A percentile compares a stretch with the other conserved stretches of the same genome.
These are phyloP conservation scores for Saccharomycopsis sp. DNA, from an alignment of 805 yeast species.

Conservation along the genomic window DNA sequence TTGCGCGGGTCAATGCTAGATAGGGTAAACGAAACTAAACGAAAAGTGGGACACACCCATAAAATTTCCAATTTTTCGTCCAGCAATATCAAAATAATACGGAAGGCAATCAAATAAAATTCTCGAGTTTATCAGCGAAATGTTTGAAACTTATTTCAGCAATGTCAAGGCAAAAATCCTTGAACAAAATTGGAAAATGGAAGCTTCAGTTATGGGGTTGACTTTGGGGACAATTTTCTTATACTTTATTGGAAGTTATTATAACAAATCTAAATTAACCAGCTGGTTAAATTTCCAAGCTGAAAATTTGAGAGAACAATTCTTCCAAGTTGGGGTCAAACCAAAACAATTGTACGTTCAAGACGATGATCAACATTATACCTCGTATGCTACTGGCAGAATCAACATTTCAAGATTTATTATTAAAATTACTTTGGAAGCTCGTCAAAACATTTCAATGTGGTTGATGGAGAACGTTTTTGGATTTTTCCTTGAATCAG, in stretches of 20 bases:
- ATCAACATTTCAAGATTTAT: conserved; percentile 59
- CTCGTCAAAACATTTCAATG: conserved; percentile 75
- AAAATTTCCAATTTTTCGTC: not conserved
- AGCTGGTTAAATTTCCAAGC: conserved; percentile 42
- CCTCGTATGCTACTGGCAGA: conserved; percentile 85
- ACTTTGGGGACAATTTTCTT: conserved; percentile 42
- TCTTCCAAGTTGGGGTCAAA: conserved; percentile 68
- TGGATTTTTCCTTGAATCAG: conserved; percentile 45
- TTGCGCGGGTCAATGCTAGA: too few relatives aligned
- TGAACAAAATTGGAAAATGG: conserved; percentile 68
- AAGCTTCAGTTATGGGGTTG: conserved; percentile 47
- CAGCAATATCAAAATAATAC: not conserved
- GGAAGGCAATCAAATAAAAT: too few relatives aligned
- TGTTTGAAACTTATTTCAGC: conserved; percentile 16
- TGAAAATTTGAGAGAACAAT: conserved; percentile 53
- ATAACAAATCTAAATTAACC: conserved; percentile 51
- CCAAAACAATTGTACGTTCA: conserved; percentile 41
- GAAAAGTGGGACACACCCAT: too few relatives aligned
- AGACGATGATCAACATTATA: conserved; percentile 56
- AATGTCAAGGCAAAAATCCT: conserved; percentile 12
- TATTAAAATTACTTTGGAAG: conserved; percentile 54
- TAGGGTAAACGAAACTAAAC: too few relatives aligned
- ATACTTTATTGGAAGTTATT: conserved; percentile 51
- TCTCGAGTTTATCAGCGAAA: too few relatives aligned
- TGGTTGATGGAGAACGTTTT: conserved; percentile 57